Evolutionary conservation across 441 rosid species (phyloP).

Genomic region (Sinapis alba): DNA sequence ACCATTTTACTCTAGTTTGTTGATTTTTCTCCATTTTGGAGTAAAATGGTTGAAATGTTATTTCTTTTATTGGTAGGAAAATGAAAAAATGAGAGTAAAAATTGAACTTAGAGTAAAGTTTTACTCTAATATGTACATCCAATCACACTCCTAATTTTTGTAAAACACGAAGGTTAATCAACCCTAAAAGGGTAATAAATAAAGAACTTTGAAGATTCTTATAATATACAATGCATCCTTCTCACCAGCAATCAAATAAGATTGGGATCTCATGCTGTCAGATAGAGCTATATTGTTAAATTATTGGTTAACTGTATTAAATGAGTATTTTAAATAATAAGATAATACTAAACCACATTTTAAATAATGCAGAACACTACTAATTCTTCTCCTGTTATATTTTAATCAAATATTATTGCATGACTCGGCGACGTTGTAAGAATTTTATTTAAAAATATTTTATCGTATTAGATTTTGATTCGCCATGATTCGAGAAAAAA

Average conservation of each 20-base stretch:
- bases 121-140: no score
- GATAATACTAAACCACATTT: conserved; percentile 7
- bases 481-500: conserved; percentile 11
- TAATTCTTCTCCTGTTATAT: background rate
- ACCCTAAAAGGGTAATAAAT: background rate
- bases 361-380: conserved; percentile 27
- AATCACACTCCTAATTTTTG: no score
- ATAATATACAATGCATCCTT: conserved; percentile 15
- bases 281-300: conserved; percentile 14
- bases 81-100: no score
- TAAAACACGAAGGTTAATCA: background rate
- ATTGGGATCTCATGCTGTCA: conserved; percentile 30
- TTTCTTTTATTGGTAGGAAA: no score
- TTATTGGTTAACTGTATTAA: background rate
- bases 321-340: background rate
- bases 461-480: conserved; percentile 25
- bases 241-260: conserved; percentile 14
- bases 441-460: conserved; percentile 6
- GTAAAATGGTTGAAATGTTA: no score
- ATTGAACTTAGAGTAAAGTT: no score
- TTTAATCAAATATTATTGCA: conserved; percentile 18
- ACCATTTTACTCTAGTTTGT: no score
- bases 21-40: no score
- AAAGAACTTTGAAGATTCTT: conserved; percentile 6
- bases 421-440: conserved; percentile 29